Conservation (phyloP, 768 basidiomycete genomes). For the Phaeotremella skinneri region DNA sequence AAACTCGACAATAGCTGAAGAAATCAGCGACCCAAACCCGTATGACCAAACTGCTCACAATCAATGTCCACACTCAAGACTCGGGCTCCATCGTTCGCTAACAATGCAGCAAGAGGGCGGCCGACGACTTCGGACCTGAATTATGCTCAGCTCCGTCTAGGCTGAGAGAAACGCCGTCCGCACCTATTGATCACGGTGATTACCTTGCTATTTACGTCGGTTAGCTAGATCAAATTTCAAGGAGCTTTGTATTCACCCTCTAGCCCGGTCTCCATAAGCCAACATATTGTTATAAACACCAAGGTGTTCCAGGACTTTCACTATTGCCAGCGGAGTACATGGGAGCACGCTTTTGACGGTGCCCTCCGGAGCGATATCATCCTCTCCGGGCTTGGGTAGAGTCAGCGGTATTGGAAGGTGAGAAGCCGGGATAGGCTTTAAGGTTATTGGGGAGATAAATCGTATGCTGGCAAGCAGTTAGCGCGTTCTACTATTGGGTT, state of each 20-base stretch:
- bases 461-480: slow-evolving; percentile 67
- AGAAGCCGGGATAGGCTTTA: slow-evolving; percentile 43
- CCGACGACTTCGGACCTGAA: slow-evolving; percentile 95
- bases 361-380: slow-evolving; percentile 70
- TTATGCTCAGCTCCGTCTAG: background rate
- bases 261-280: slow-evolving; percentile 86
- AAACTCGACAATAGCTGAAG: slow-evolving; percentile 77
- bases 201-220: slow-evolving; percentile 65
- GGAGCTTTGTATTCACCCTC: slow-evolving; percentile 32
- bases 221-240: background rate
- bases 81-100: slow-evolving; percentile 93
- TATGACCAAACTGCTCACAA: slow-evolving; percentile 54
- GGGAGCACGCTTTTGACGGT: slow-evolving; percentile 95
- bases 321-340: slow-evolving; percentile 93
- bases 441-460: slow-evolving; percentile 60
- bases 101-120: slow-evolving; percentile 87
- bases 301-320: slow-evolving; percentile 85
- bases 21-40: background rate
- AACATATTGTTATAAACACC: slow-evolving; percentile 92
- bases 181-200: slow-evolving; percentile 95
- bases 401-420: slow-evolving; percentile 38
- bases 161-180: too few relatives aligned
- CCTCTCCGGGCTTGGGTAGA: slow-evolving; percentile 15
- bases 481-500: background rate
- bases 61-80: slow-evolving; percentile 95